Evolutionary conservation across 768 basidiomycete genomes (phyloP).

Genomic region (Amanita subjunquillea): DNA sequence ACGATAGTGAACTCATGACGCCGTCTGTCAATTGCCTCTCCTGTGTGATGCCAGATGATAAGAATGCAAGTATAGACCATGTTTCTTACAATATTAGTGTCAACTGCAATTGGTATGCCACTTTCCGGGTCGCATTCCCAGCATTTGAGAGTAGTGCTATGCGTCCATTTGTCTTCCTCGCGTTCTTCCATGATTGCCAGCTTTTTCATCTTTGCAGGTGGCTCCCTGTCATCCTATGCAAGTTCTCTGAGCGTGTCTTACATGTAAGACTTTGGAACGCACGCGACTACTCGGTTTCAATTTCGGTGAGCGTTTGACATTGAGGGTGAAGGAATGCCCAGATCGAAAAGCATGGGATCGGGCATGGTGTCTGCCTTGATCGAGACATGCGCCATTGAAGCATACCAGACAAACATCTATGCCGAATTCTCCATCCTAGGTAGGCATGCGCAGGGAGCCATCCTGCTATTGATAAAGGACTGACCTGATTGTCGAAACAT

Average conservation of each 20-base stretch:
- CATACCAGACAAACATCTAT: constrained; percentile 86
- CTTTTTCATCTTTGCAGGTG: constrained; percentile 83
- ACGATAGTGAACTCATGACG: constrained; percentile 75
- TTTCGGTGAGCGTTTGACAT: constrained; percentile 67
- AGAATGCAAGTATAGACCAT: constrained; percentile 17
- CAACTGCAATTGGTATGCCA: constrained; percentile 35
- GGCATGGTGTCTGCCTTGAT: constrained; percentile 49
- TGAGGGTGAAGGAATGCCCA: constrained; percentile 69
- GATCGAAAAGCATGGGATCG: constrained; percentile 60
- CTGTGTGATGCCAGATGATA: constrained; percentile 19
- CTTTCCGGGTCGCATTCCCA: constrained; percentile 57
- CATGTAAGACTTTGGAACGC: too few species aligned
- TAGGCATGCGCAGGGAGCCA: too few species aligned
- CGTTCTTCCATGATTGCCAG: constrained; percentile 80
- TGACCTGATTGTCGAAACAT: constrained; percentile 93
- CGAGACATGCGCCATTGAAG: constrained; percentile 89
- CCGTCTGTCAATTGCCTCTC: constrained; percentile 48
- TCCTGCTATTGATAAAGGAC: constrained; percentile 16
- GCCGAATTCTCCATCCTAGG: constrained; percentile 28
- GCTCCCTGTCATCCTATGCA: constrained; percentile 56
- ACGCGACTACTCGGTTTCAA: constrained; percentile 24
- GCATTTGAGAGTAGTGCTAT: constrained; percentile 54
- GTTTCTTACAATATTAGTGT: constrained; percentile 16
- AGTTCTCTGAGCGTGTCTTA: neutral
- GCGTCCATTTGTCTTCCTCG: constrained; percentile 84